Evolutionary conservation across 345 rosid genomes (phyloP), one percentile per base, ranked within the genome.

Genomic region (Populus tremula): DNA sequence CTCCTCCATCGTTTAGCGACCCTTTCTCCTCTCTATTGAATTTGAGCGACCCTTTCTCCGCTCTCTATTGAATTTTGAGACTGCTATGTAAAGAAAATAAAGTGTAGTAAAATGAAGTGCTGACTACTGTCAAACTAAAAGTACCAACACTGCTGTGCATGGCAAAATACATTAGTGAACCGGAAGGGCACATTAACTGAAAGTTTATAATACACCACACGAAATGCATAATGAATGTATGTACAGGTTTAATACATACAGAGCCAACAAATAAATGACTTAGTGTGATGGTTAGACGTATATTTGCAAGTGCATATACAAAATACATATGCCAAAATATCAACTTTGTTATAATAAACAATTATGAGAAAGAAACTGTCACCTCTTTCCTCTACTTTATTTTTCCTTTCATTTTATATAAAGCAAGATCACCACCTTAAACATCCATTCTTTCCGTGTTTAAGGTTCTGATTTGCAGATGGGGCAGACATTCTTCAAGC

Each of bases 381-480:
- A 78, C 69, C 80, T 53, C 49, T 76, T 72, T 75, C 6, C 78
- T 80, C 75, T 21, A 75, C 20, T 74, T 70, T 78, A 54, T 78
- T 80, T 53, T 54, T 45, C 11, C 27, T 23, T 27, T 70, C 59
- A 29, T 77, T 69, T 45, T 43, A 67, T 35, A 11, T 33, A 33
- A 33, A 49, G 62, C n/a, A 43, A 36, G 45, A 27, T 43, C n/a
- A 41, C 73, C 79, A 50, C 38, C 38, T 45, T 76, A 79, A 65
- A 47, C 74, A 43, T 76, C 69, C 67, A 76, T 74, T 75, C 73
- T 77, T 31, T 64, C 80, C 23, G 49, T 29, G 14, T 11, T 38
- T 85, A 91, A 76, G 71, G 93, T 87, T 94, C 91, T 4, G 90
- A 85, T 85, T 94, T 94, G 89, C 98, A 94, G 84, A 92, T 84